Evolutionary conservation across 805 yeast genomes (phyloP), one percentile per base, ranked within the genome.

Genomic region (Candida xyloterini): DNA sequence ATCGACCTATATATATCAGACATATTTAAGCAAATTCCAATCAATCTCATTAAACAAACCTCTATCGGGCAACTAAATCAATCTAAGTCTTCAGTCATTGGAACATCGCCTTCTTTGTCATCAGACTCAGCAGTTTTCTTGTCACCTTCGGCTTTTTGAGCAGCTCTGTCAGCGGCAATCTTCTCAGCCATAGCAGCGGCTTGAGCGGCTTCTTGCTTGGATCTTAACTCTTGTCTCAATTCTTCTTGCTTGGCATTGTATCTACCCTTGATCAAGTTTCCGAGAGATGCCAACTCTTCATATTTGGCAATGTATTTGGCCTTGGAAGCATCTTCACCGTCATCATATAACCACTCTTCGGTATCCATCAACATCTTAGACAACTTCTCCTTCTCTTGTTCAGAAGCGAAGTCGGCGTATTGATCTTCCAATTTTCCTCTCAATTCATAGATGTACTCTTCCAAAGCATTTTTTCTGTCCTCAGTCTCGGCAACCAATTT

Each of bases 341-440:
- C 99, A 48, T 85, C 95, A 69, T 93, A 93, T 60, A 93, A 79
- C 99, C 99, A 93, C 62, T 91, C 96, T 77, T 93, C 99, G 52
- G 98, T 80, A 66, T 81, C 83, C 60, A 74, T 64, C 63, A 93
- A 77, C 75, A 84, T 75, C 46, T 70, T 84, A 35, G 76, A 65
- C 59, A 93, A 75, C 61, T 77, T 84, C 50, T 70, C 71, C 79
- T 91, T 91, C 78, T 93, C 99, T 59, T 80, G 88, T 45, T 84
- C 95, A 52, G 84, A 76, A 43, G 97, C 96, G 63, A 90, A 93
- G 56, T 74, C 81, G 53, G 85, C 76, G 65, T 91, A 91, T 57
- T 81, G 81, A 42, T 89, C 99, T 45, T 90, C 98, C 60, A 93
- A 76, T 74, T 93, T 93, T 65, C 95, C 95, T 73, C 99, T 85